A percentile compares a stretch with the other conserved stretches of the same genome.
Evolutionary conservation across 2,329 filamentous ascomycete genomes (phyloP).

Genomic region (Orbilia oligospora): DNA sequence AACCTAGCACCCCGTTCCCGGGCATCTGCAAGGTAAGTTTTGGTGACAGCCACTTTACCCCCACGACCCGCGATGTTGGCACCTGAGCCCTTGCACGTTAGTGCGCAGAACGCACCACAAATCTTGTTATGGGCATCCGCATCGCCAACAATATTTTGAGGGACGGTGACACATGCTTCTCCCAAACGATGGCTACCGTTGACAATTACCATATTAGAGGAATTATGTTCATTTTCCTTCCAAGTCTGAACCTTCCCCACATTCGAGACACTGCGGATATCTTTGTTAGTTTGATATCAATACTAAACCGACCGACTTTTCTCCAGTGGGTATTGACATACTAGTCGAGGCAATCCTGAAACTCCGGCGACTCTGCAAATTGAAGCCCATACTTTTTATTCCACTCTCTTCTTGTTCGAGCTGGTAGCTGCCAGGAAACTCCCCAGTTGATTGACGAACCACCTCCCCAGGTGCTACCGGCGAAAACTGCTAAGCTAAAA

Average conservation of each 20-base stretch:
- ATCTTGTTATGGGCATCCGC: slow-evolving; percentile 51
- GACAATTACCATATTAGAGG: slow-evolving; percentile 21
- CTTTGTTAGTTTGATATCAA: not conserved
- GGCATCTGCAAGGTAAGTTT: slow-evolving; percentile 84
- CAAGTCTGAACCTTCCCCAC: slow-evolving; percentile 44
- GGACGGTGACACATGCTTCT: slow-evolving; percentile 42
- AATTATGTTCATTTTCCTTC: slow-evolving; percentile 47
- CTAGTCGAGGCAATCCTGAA: slow-evolving; percentile 81
- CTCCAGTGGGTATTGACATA: slow-evolving; percentile 23
- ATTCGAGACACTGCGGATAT: slow-evolving; percentile 35
- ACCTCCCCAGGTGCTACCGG: slow-evolving; percentile 84
- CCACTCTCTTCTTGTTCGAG: slow-evolving; percentile 75
- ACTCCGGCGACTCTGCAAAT: slow-evolving; percentile 81
- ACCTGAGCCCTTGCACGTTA: slow-evolving; percentile 69
- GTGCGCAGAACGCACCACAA: slow-evolving; percentile 69
- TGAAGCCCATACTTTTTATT: slow-evolving; percentile 75
- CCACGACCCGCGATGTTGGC: slow-evolving; percentile 68
- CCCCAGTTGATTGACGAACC: slow-evolving; percentile 92
- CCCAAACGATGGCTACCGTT: slow-evolving; percentile 52
- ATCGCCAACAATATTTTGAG: slow-evolving; percentile 51
- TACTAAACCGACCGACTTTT: not conserved
- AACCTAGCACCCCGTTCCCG: slow-evolving; percentile 82
- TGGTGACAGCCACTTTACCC: slow-evolving; percentile 83
- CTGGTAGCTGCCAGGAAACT: slow-evolving; percentile 70
- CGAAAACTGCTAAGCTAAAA: slow-evolving; percentile 72